A percentile compares a stretch with the other conserved stretches of the same genome.
phyloP scores from a whole-genome alignment of 495 filamentous ascomycete species.

The Tetracladium setigerum region DNA sequence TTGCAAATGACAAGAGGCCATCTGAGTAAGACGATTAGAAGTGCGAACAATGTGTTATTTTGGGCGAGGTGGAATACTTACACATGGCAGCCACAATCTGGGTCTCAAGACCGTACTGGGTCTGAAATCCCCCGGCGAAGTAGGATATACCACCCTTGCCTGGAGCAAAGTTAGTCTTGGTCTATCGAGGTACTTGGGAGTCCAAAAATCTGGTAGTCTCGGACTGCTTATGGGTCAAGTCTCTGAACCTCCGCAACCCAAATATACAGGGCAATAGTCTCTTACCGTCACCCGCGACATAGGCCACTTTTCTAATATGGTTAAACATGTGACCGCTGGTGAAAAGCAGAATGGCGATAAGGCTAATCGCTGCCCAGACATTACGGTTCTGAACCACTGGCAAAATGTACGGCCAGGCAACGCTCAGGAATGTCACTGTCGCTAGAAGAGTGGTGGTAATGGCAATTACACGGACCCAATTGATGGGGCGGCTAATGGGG shows the following conservation, averaged over 20 bases:
- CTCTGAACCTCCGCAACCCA: too few species aligned
- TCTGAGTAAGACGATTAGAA: conserved; percentile 42
- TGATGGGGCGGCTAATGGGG: conserved; percentile 72
- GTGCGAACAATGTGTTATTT: neutral
- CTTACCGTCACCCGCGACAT: conserved; percentile 68
- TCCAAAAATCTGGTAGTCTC: too few species aligned
- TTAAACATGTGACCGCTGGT: conserved; percentile 99
- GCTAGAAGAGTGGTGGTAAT: conserved; percentile 60
- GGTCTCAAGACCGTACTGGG: conserved; percentile 91
- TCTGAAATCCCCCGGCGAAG: conserved; percentile 90
- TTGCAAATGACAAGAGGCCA: conserved; percentile 84
- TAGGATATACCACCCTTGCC: conserved; percentile 78
- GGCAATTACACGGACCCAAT: conserved; percentile 71
- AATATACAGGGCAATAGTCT: too few species aligned
- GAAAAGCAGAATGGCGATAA: conserved; percentile 89
- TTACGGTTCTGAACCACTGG: conserved; percentile 86
- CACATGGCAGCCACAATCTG: conserved; percentile 94
- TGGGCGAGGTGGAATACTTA: conserved; percentile 42
- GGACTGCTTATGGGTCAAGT: too few species aligned
- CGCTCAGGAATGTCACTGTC: conserved; percentile 55
- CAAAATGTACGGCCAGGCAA: conserved; percentile 76
- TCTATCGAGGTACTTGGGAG: too few species aligned
- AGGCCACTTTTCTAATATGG: conserved; percentile 95
- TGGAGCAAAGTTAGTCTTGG: too few species aligned
- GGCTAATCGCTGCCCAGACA: conserved; percentile 83